Percentiles rank a stretch among this genome's conserved stretches.
phyloP scores from a whole-genome alignment of 2,329 filamentous ascomycete species.

The Anthostomella pinea region DNA sequence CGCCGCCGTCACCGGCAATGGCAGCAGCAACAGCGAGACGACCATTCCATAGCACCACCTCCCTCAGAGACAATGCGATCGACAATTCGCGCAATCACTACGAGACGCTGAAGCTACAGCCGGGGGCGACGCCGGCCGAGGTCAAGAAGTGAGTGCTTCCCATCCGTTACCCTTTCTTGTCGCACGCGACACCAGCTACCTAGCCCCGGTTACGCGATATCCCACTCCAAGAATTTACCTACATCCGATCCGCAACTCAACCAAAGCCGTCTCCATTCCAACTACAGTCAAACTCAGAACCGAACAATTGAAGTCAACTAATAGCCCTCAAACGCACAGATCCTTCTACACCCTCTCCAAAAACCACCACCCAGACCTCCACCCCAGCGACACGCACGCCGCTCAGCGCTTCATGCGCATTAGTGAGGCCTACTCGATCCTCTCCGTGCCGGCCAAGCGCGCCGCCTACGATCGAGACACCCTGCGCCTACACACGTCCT shows the following conservation, averaged over 20 bases:
- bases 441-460: slow-evolving; percentile 72
- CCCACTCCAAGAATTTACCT: slow-evolving; percentile 2
- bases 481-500: slow-evolving; percentile 38
- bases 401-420: slow-evolving; percentile 76
- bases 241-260: not conserved
- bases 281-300: not conserved
- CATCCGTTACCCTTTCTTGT: slow-evolving; percentile 2
- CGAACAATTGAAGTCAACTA: no score
- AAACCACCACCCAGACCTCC: slow-evolving; percentile 86
- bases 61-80: slow-evolving; percentile 33
- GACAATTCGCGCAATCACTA: slow-evolving; percentile 65
- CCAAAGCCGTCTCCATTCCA: not conserved
- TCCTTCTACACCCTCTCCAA: slow-evolving; percentile 92
- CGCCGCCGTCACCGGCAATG: not conserved
- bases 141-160: slow-evolving; percentile 73
- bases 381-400: slow-evolving; percentile 62
- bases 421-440: slow-evolving; percentile 77
- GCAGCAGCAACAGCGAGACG: slow-evolving; percentile 10
- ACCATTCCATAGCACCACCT: slow-evolving; percentile 44
- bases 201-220: no score
- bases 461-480: slow-evolving; percentile 76
- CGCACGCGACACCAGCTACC: not conserved
- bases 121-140: slow-evolving; percentile 66
- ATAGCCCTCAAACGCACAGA: slow-evolving; percentile 36
- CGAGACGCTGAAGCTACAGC: slow-evolving; percentile 71